These are phyloP conservation scores for Graphiopsis chlorocephala DNA, from an alignment of 2,329 filamentous ascomycete genomes.

Conservation along the genomic window DNA sequence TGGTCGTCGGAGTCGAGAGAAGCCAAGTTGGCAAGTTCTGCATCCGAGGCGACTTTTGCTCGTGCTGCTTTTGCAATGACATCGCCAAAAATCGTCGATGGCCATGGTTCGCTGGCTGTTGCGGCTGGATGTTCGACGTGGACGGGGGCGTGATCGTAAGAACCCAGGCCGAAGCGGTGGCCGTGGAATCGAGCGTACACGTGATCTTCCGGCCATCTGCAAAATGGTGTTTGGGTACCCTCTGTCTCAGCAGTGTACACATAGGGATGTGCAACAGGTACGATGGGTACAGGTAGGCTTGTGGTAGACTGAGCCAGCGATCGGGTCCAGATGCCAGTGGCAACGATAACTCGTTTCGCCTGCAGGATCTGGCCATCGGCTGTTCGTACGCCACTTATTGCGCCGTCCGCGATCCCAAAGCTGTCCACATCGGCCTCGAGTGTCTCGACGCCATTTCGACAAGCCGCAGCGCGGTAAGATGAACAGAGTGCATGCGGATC, in stretches of 20 bases:
- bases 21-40: neutral
- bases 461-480: neutral
- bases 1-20: neutral
- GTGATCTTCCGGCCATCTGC: conserved; percentile 38
- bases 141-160: conserved; percentile 34
- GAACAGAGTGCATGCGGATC: conserved; percentile 14
- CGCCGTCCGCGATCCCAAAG: neutral
- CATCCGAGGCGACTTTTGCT: neutral
- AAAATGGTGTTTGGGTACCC: conserved; percentile 25
- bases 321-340: conserved; percentile 33
- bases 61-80: neutral
- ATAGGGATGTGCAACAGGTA: conserved; percentile 39
- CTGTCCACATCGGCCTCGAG: neutral
- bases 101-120: conserved; percentile 23
- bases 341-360: neutral
- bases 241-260: conserved; percentile 27
- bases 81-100: neutral
- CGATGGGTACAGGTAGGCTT: conserved; percentile 31
- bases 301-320: neutral
- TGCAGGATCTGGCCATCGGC: neutral
- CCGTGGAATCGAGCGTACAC: conserved; percentile 39
- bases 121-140: conserved; percentile 22
- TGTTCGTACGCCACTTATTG: neutral
- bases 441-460: neutral
- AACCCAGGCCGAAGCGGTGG: conserved; percentile 33